These are phyloP conservation scores for Phytophthora sp. DNA, from an alignment of 352 stramenopile genomes.

Conservation along the genomic window DNA sequence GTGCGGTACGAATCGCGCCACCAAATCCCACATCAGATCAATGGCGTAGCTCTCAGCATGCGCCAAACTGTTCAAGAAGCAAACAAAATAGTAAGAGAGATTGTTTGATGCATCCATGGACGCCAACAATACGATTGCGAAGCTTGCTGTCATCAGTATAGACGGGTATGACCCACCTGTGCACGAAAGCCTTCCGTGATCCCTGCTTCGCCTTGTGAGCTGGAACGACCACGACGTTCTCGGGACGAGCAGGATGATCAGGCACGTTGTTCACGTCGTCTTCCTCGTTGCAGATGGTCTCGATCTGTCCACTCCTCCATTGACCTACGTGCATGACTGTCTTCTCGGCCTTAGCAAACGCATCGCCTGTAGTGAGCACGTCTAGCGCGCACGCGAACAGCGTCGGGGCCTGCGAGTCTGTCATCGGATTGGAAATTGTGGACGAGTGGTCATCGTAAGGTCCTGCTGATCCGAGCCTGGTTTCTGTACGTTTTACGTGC, in stretches of 20 bases:
- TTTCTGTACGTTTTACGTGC: constrained; percentile 7
- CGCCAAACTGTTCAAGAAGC: constrained; percentile 35
- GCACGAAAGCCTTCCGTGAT: constrained; percentile 58
- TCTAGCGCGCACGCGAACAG: constrained; percentile 55
- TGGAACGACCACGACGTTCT: constrained; percentile 52
- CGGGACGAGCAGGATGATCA: constrained; percentile 49
- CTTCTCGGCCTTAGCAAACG: constrained; percentile 47
- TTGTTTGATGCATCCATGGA: too few species aligned
- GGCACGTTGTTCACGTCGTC: constrained; percentile 51
- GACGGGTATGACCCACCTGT: constrained; percentile 25
- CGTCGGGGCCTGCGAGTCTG: constrained; percentile 20
- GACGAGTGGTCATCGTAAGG: constrained; percentile 9
- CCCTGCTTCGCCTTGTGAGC: constrained; percentile 54
- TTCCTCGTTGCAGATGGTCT: constrained; percentile 29
- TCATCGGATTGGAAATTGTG: constrained; percentile 15
- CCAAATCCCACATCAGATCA: constrained; percentile 73
- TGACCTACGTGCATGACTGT: constrained; percentile 40
- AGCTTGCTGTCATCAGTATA: neutral
- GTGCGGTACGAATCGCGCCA: constrained; percentile 54
- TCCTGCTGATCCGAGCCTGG: constrained; percentile 1
- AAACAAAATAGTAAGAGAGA: neutral
- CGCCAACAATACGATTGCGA: too few species aligned
- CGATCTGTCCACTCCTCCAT: constrained; percentile 42
- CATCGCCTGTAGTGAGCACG: constrained; percentile 46
- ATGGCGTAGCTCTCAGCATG: constrained; percentile 71